phyloP scores from a whole-genome alignment of 2,329 filamentous ascomycete genomes.

The Pseudogymnoascus sp. region DNA sequence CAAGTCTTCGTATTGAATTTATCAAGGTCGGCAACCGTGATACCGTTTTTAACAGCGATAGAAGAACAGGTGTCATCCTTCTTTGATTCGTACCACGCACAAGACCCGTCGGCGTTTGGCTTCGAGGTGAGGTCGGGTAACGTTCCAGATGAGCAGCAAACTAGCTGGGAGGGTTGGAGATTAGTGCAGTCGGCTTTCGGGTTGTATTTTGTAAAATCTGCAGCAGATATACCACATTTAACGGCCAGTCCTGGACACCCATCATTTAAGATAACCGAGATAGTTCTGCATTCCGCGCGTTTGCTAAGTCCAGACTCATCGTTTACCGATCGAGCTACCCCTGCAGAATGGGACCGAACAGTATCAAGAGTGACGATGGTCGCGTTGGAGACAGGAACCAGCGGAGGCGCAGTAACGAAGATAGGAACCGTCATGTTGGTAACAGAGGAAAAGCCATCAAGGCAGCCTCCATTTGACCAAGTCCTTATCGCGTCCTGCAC shows the following conservation, averaged over 20 bases:
- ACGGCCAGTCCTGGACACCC: conserved; percentile 25
- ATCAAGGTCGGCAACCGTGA: conserved; percentile 28
- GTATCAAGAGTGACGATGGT: no score
- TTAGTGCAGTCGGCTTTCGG: conserved; percentile 25
- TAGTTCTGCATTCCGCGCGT: not conserved
- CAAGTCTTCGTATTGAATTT: conserved; percentile 37
- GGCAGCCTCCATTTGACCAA: no score
- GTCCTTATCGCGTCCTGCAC: no score
- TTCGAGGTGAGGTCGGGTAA: conserved; percentile 29
- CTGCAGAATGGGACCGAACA: no score
- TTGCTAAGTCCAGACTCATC: no score
- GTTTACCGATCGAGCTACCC: no score
- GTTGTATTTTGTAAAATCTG: conserved; percentile 29
- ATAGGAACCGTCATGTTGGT: no score
- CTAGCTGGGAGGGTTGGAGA: conserved; percentile 23
- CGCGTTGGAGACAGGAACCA: no score
- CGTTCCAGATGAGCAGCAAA: conserved; percentile 29
- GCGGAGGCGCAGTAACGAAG: no score
- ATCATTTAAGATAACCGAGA: not conserved
- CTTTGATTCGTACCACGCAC: conserved; percentile 29
- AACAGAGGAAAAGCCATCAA: no score
- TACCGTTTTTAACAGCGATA: not conserved
- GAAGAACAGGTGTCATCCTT: conserved; percentile 29
- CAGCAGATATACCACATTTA: conserved; percentile 33
- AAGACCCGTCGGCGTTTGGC: conserved; percentile 30